Conservation (phyloP, 108 stramenopile genomes). For the Phaeodactylum tricornutum region DNA sequence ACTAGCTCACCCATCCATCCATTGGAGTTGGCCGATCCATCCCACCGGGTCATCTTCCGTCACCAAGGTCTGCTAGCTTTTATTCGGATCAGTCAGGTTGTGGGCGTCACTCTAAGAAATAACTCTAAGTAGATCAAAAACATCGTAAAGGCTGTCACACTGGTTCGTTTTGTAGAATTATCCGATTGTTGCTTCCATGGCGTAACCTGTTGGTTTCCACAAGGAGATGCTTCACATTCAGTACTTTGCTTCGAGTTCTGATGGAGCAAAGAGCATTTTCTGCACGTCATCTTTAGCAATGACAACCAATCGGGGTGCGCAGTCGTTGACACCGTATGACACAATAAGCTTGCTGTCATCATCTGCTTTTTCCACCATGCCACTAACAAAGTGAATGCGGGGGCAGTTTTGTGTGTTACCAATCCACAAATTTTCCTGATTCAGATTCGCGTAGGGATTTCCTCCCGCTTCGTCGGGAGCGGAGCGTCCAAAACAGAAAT, state of each 20-base stretch:
- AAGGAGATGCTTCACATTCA: too few species aligned
- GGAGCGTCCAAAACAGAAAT: constrained; percentile 13
- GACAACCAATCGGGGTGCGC: constrained; percentile 30
- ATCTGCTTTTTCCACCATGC: constrained; percentile 25
- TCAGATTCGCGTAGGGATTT: constrained; percentile 1
- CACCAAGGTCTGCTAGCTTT: too few species aligned
- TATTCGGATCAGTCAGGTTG: too few species aligned
- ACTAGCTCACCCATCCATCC: too few species aligned
- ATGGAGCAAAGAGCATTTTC: constrained; percentile 1
- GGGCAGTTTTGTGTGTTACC: constrained; percentile 18
- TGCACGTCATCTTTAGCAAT: constrained; percentile 24
- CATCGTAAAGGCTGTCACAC: too few species aligned
- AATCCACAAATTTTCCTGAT: background rate
- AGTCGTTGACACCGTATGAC: constrained; percentile 55
- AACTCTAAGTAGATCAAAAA: too few species aligned
- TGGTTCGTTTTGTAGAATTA: too few species aligned
- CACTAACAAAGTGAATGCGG: constrained; percentile 33
- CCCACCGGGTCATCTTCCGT: too few species aligned
- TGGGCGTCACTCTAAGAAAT: too few species aligned
- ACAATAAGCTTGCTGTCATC: constrained; percentile 25
- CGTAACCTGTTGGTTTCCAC: too few species aligned
- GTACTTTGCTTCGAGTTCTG: background rate
- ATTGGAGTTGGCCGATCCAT: too few species aligned
- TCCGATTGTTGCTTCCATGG: too few species aligned
- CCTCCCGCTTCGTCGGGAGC: background rate